Conservation (phyloP, 371 early-diverging fungal species). For the Rhizopus microsporus region DNA sequence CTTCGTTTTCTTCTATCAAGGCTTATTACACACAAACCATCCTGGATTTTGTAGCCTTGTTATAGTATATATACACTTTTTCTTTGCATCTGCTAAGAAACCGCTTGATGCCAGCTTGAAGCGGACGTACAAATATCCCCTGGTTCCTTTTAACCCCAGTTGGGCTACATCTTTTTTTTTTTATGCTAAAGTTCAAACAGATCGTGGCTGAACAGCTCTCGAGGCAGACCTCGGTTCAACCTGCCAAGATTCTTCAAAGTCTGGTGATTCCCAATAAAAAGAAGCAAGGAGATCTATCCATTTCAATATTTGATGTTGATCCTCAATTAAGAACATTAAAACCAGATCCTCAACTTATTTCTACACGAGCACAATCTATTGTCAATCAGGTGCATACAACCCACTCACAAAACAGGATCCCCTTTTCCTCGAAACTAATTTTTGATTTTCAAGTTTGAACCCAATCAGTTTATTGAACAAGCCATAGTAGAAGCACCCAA, state of each 20-base stretch:
- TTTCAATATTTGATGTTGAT: conserved; percentile 29
- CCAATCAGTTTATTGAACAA: conserved; percentile 42
- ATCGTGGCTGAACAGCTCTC: conserved; percentile 43
- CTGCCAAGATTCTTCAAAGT: conserved; percentile 15
- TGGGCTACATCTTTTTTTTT: not conserved
- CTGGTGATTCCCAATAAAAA: conserved; percentile 21
- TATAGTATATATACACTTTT: too few species aligned
- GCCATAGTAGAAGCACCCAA: conserved; percentile 7
- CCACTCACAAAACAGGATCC: too few species aligned
- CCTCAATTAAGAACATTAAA: conserved; percentile 25
- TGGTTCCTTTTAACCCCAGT: too few species aligned
- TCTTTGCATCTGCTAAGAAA: too few species aligned
- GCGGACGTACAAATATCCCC: too few species aligned
- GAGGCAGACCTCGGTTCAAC: conserved; percentile 12
- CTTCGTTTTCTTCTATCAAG: too few species aligned
- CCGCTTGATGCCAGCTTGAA: too few species aligned
- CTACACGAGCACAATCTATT: conserved; percentile 44
- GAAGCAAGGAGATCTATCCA: conserved; percentile 28
- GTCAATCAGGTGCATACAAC: conserved; percentile 41
- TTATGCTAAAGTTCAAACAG: conserved; percentile 38
- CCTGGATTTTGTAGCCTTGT: too few species aligned
- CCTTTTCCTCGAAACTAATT: conserved; percentile 24
- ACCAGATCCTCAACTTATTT: conserved; percentile 52
- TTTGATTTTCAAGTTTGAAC: conserved; percentile 69
- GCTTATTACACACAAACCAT: too few species aligned